Evolutionary conservation across 2,329 filamentous ascomycete species (phyloP).

Genomic region (Calycina herbarum): DNA sequence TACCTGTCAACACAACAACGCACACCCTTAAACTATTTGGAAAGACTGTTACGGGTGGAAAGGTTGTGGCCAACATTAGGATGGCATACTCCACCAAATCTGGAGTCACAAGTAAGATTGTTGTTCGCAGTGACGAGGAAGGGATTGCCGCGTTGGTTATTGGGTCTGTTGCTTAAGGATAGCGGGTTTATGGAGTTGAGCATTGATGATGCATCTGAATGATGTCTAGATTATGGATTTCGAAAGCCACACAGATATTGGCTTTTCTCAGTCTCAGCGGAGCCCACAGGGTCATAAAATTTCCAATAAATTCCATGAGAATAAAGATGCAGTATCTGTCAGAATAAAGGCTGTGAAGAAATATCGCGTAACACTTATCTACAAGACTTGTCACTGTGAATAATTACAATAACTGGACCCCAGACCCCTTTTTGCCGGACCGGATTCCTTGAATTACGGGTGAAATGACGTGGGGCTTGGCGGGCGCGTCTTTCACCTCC

Average conservation of each 20-base stretch:
- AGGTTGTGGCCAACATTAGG: conserved; percentile 81
- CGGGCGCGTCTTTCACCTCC: conserved; percentile 19
- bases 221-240: conserved; percentile 35
- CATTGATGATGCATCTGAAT: conserved; percentile 30
- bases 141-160: conserved; percentile 83
- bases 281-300: conserved; percentile 19
- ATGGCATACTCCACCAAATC: conserved; percentile 94
- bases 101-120: conserved; percentile 95
- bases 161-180: conserved; percentile 66
- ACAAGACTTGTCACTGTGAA: not conserved
- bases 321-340: not conserved
- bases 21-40: conserved; percentile 95
- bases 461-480: conserved; percentile 23
- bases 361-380: too few relatives aligned
- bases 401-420: not conserved
- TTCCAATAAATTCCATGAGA: conserved; percentile 16
- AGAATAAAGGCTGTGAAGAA: not conserved
- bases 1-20: conserved; percentile 82
- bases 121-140: conserved; percentile 88
- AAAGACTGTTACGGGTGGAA: conserved; percentile 88
- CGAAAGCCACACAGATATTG: conserved; percentile 18
- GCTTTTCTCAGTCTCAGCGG: conserved; percentile 13
- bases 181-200: conserved; percentile 33
- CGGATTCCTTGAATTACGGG: conserved; percentile 15
- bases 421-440: not conserved